Percentiles rank a stretch among this genome's conserved stretches.
Conservation (phyloP, 1,284 basidiomycete species). For the Anthracocystis setariae region DNA sequence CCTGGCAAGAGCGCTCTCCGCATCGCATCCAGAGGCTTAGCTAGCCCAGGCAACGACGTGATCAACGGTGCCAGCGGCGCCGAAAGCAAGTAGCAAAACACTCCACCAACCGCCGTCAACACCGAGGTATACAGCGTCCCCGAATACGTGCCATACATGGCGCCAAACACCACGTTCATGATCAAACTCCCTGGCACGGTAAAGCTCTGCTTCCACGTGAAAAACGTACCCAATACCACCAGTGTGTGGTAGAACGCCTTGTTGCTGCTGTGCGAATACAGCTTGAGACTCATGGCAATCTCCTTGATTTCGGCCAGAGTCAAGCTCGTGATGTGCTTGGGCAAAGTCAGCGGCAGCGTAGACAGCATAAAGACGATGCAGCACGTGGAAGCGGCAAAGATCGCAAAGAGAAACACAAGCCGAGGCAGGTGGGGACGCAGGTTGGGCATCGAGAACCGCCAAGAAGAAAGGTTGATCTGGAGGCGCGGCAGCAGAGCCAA, state of each 20-base stretch:
- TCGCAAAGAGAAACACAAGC: conserved; percentile 46
- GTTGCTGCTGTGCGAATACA: conserved; percentile 52
- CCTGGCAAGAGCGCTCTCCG: conserved; percentile 51
- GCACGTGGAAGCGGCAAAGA: conserved; percentile 59
- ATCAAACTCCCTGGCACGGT: conserved; percentile 64
- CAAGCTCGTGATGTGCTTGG: conserved; percentile 61
- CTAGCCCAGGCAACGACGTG: conserved; percentile 54
- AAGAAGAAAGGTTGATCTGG: conserved; percentile 42
- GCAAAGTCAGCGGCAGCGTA: conserved; percentile 62
- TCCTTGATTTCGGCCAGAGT: conserved; percentile 64
- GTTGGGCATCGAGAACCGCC: conserved; percentile 41
- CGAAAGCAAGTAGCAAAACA: conserved; percentile 62
- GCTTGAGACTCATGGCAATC: conserved; percentile 54
- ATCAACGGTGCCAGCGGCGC: conserved; percentile 57
- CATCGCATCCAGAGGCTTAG: conserved; percentile 62
- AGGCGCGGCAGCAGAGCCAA: conserved; percentile 34
- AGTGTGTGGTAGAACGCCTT: conserved; percentile 58
- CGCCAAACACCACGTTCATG: conserved; percentile 66
- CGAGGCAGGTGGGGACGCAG: conserved; percentile 57
- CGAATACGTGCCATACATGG: conserved; percentile 64
- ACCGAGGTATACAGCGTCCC: conserved; percentile 62
- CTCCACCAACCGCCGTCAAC: conserved; percentile 63
- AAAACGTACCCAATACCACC: conserved; percentile 58
- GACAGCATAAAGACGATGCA: conserved; percentile 58
- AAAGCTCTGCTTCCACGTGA: conserved; percentile 66